Evolutionary conservation across 148 eudicot genomes (phyloP).

Genomic region (Dysphania ambrosioides): DNA sequence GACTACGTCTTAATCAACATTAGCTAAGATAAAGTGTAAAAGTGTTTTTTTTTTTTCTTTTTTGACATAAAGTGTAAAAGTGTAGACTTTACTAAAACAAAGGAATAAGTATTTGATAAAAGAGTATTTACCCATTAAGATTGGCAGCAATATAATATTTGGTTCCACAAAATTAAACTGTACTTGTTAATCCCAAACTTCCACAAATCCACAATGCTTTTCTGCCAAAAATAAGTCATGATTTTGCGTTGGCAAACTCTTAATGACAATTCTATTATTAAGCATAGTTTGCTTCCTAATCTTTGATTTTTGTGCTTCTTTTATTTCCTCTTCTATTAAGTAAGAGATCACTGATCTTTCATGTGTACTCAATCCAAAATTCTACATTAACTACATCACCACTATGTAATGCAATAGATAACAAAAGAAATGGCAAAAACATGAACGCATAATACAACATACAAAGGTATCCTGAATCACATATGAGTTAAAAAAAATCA

Average conservation of each 20-base stretch:
- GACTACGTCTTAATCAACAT: background rate
- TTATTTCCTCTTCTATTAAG: slow-evolving; percentile 31
- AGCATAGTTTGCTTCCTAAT: slow-evolving; percentile 39
- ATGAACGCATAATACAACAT: background rate
- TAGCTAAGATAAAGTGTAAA: background rate
- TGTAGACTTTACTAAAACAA: too few species aligned
- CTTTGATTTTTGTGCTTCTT: slow-evolving; percentile 35
- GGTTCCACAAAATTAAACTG: slow-evolving; percentile 30
- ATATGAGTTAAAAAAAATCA: background rate
- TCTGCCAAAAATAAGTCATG: slow-evolving; percentile 33
- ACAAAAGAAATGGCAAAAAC: too few species aligned
- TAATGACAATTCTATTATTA: slow-evolving; percentile 35
- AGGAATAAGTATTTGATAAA: too few species aligned
- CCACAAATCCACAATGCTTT: slow-evolving; percentile 30
- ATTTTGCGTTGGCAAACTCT: slow-evolving; percentile 19
- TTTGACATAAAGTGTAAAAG: background rate
- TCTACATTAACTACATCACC: slow-evolving; percentile 9
- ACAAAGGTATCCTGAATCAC: too few species aligned
- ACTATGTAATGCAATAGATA: too few species aligned
- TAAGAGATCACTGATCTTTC: slow-evolving; percentile 33
- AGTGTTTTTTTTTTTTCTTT: background rate
- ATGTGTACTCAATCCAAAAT: slow-evolving; percentile 37
- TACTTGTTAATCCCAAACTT: slow-evolving; percentile 34
- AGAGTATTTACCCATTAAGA: slow-evolving; percentile 27
- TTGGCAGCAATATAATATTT: slow-evolving; percentile 24